Percentiles rank a stretch among this genome's conserved stretches.
Evolutionary conservation across 176 grass and related monocot genomes (phyloP).

Genomic region (Oryza rufipogon): DNA sequence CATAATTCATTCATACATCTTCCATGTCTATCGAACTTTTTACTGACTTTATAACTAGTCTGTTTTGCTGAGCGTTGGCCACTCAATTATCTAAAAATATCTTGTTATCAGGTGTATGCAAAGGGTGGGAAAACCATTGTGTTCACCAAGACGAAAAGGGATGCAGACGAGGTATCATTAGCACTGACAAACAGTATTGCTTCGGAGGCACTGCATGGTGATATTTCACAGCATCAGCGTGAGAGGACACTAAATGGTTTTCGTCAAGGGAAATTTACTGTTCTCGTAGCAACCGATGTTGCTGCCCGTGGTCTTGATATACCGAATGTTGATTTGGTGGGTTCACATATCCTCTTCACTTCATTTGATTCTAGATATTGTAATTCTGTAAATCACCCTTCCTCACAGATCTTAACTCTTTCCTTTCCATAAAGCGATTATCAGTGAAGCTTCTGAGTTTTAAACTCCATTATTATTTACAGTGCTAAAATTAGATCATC

Average conservation of each 20-base stretch:
- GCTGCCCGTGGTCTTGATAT: constrained; percentile 97
- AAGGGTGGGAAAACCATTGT: constrained; percentile 99
- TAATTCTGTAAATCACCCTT: constrained; percentile 10
- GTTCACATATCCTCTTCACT: constrained; percentile 44
- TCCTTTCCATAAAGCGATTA: background rate
- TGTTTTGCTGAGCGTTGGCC: constrained; percentile 10
- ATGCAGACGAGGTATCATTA: constrained; percentile 94
- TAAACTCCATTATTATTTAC: constrained; percentile 7
- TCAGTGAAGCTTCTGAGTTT: background rate
- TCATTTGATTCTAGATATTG: constrained; percentile 39
- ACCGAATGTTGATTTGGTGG: constrained; percentile 98
- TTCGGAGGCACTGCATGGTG: constrained; percentile 96
- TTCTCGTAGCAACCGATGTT: constrained; percentile 98
- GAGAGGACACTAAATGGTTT: constrained; percentile 97
- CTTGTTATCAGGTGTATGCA: constrained; percentile 77
- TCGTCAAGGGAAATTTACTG: constrained; percentile 96
- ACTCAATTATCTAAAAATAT: constrained; percentile 15
- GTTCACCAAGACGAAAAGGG: constrained; percentile 89
- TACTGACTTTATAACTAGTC: background rate
- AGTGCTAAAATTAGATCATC: constrained; percentile 1
- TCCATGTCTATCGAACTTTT: background rate
- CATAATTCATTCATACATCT: background rate
- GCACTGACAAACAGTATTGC: constrained; percentile 86
- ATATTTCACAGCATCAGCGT: constrained; percentile 98
- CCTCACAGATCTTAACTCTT: constrained; percentile 17